Percentiles rank a stretch among this genome's conserved stretches.
phyloP scores from a whole-genome alignment of 768 basidiomycete species.

The Termitomyces sp. region DNA sequence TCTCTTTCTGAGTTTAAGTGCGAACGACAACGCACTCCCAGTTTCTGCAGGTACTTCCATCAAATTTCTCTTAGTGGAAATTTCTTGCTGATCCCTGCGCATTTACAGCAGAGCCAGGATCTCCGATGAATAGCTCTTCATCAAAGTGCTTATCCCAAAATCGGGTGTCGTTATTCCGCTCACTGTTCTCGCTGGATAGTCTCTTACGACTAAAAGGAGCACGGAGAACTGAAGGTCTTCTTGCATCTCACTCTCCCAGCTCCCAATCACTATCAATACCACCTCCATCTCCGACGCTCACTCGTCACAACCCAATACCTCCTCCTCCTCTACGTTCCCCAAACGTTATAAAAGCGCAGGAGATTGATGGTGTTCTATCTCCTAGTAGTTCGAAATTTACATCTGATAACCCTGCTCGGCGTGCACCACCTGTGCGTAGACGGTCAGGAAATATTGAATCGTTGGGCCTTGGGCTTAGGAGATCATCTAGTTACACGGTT shows the following conservation, averaged over 20 bases:
- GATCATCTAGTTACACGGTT: conserved; percentile 14
- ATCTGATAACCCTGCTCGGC: conserved; percentile 37
- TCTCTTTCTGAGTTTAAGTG: conserved; percentile 91
- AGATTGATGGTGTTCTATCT: conserved; percentile 24
- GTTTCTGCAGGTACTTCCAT: conserved; percentile 42
- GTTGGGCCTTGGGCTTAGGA: conserved; percentile 23
- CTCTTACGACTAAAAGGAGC: conserved; percentile 36
- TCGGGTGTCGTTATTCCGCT: conserved; percentile 61
- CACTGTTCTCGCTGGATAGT: conserved; percentile 45
- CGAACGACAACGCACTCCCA: conserved; percentile 95
- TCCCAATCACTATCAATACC: conserved; percentile 28
- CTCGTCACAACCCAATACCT: conserved; percentile 13
- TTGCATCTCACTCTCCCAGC: conserved; percentile 55
- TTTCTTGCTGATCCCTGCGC: neutral
- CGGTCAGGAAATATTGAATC: conserved; percentile 17
- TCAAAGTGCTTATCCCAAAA: conserved; percentile 21
- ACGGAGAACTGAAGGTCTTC: conserved; percentile 59
- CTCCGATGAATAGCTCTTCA: conserved; percentile 26
- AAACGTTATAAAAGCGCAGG: conserved; percentile 23
- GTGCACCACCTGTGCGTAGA: conserved; percentile 19
- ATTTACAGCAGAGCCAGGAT: conserved; percentile 30
- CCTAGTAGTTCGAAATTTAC: conserved; percentile 28
- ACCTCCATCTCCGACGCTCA: conserved; percentile 22
- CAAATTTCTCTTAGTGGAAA: neutral
- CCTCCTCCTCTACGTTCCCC: conserved; percentile 34